Base-by-base conservation (phyloP, 129 eudicot species). In the Pittosporum tobira region DNA sequence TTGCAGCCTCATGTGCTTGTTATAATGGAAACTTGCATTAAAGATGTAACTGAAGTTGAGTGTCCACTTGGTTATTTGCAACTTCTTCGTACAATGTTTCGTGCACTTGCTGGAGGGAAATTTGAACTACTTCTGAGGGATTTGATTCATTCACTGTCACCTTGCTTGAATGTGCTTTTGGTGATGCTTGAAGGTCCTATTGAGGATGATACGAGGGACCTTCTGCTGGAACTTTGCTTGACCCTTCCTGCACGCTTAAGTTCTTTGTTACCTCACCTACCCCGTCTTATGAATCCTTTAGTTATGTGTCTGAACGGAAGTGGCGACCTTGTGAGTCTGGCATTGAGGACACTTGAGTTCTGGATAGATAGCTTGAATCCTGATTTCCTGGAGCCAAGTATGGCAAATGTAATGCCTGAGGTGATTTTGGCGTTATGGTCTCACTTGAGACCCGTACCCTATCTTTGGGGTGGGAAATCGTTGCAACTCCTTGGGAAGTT, bases 281-380 rank as follows among this genome's bases (percentile, higher is more conserved):
- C 99, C 36, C 94, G 96, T 61, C 91, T 91, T 30, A 91, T 91
- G 99, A 91, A 81, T 71, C 99, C 99, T 55, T 82, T 91, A 52
- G 99, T 91, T 16, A 73, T 87, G 84, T 91, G 94, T 68, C 88
- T 91, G 40, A 91, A 81, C 57, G 99, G 94, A 60, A 83, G 81
- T 61, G 94, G 88, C 57, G 96, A 91, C 47, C 79, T 87, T 31
- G 93, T 87, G 37, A 91, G 84, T 71, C 78, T 84, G 72, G 99
- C 91, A 49, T 79, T 91, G 50, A 75, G 99, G 64, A 91, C 99
- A 52, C 85, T 91, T 22, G 99, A 91, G 64, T 91, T 91, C 75
- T 91, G 99, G 99, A 87, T 91, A 43, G 99, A 91, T 70, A 91
- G 96, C 73, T 79, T 91, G 77, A 91, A 93, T 60, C 99, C 99